These are phyloP conservation scores for Schwanniomyces occidentalis DNA, from an alignment of 805 yeast species.

Conservation along the genomic window DNA sequence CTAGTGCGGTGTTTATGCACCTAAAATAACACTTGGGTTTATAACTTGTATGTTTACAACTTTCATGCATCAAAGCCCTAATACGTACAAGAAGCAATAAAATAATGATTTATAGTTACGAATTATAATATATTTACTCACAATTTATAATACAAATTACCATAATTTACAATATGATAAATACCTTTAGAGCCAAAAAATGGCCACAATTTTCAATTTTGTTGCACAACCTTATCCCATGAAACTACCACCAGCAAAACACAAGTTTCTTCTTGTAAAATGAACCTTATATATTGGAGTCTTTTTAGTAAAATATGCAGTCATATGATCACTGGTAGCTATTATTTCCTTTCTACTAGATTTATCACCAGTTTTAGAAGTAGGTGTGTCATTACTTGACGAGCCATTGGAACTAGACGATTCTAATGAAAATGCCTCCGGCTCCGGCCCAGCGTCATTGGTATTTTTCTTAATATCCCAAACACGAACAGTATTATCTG, in stretches of 20 bases:
- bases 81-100: too few species aligned
- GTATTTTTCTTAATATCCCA: conserved; percentile 95
- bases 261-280: conserved; percentile 86
- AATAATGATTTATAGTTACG: too few species aligned
- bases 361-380: conserved; percentile 36
- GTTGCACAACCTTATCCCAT: conserved; percentile 17
- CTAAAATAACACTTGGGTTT: too few species aligned
- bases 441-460: conserved; percentile 71
- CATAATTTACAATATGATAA: not conserved
- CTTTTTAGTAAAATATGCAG: conserved; percentile 89
- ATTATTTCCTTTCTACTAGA: conserved; percentile 66
- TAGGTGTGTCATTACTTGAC: conserved; percentile 14
- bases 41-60: too few species aligned
- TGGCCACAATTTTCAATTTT: not conserved
- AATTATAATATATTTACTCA: too few species aligned
- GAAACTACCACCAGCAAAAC: conserved; percentile 91
- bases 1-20: too few species aligned
- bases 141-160: too few species aligned
- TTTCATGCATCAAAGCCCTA: too few species aligned
- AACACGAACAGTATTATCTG: conserved; percentile 88
- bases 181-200: not conserved
- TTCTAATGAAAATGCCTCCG: conserved; percentile 57
- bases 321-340: conserved; percentile 89
- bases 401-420: conserved; percentile 7
- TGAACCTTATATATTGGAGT: conserved; percentile 93